Evolutionary conservation across 495 filamentous ascomycete species (phyloP), one percentile per base, ranked within the genome.

Genomic region (Neurospora sp.): DNA sequence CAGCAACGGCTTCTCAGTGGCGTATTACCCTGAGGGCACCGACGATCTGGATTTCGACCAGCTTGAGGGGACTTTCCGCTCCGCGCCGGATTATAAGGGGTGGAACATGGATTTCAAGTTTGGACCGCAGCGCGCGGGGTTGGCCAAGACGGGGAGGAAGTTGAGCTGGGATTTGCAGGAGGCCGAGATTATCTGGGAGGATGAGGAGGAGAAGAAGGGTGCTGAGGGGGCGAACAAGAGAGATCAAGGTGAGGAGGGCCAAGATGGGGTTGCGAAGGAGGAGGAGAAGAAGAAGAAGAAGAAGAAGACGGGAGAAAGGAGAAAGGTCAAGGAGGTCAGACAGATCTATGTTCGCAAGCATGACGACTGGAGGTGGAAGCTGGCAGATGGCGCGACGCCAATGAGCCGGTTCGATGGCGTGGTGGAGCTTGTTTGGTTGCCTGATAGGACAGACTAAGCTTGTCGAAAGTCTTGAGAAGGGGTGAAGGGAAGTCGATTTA

Each of bases 1-100:
- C 72, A 86, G 88, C 70, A 89, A 90, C 61, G 90, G 90, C 35
- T 91, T 90, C 78, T 90, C 88, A 20, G 83, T 92, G 35, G 86
- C 87, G 48, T 85, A 87, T 73, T 91, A 91, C 76, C 89, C 88
- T 0, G 83, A 85, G 37, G 87, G 85, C 31, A 80, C 84, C 73
- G 81, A 85, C 69, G 53, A 61, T 14, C 87, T 90, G 73, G 87
- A 91, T 80, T 84, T 90, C 68, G 84, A 86, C 74, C 87, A 88
- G 76, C 83, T 88, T 74, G 90, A 92, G 80, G 87, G 87, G 73
- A 92, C 90, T 27, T 91, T 90, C 82, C 84, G 75, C 74, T 85
- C 80, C 75, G 88, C 82, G 76, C 88, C 80, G 66, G 88, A 82
- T 78, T 86, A 86, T 48, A 85, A 83, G 74, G 84, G 83, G 0